Conservation (phyloP, 305 asterid species). For the Solanum aculeatissimum region DNA sequence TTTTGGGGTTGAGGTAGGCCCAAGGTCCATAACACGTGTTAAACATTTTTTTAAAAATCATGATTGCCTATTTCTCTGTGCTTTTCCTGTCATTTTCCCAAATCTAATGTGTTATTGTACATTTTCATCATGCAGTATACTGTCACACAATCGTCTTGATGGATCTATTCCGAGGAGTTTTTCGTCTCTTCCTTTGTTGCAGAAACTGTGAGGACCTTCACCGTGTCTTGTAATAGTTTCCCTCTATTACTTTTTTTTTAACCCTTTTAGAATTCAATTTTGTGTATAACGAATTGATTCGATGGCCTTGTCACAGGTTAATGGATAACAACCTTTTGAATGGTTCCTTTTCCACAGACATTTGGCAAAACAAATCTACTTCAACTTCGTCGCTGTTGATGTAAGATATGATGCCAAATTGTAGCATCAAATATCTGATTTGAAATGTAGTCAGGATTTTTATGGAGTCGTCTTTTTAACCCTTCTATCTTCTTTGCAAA, state of each 20-base stretch:
- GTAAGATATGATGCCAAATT: slow-evolving; percentile 10
- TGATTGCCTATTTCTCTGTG: background rate
- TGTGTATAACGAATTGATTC: background rate
- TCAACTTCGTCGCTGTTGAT: slow-evolving; percentile 12
- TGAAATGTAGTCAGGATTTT: background rate
- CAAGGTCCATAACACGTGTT: background rate
- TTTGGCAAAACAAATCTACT: slow-evolving; percentile 27
- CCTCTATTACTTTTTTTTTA: background rate
- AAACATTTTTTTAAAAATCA: background rate
- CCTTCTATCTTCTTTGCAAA: background rate
- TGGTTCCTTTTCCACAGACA: slow-evolving; percentile 23
- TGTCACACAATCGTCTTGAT: slow-evolving; percentile 29
- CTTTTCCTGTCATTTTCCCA: background rate
- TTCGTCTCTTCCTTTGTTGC: slow-evolving; percentile 23
- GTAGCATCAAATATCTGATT: background rate
- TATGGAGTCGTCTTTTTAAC: background rate
- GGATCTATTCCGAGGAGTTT: slow-evolving; percentile 37
- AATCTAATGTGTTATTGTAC: background rate
- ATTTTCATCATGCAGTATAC: slow-evolving; percentile 17
- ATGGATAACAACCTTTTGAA: slow-evolving; percentile 27
- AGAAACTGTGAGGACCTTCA: slow-evolving; percentile 29
- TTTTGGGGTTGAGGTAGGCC: background rate
- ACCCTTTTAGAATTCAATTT: background rate
- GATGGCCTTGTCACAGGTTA: slow-evolving; percentile 15
- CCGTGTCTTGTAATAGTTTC: background rate